phyloP scores from a whole-genome alignment of 2,329 filamentous ascomycete species.

The Colletotrichum euphorbiae region DNA sequence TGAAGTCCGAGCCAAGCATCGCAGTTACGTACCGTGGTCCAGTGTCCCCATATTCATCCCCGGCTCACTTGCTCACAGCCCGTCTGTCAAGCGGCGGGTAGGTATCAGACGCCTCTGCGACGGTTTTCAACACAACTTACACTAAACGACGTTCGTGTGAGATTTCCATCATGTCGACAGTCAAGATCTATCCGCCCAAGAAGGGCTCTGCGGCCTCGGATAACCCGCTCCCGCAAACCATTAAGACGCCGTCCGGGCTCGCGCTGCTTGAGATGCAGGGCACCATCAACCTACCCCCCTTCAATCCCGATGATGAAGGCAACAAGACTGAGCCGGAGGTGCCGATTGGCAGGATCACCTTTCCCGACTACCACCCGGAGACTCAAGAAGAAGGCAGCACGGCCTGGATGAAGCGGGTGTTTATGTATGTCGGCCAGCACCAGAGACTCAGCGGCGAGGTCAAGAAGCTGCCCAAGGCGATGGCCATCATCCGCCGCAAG shows the following conservation, averaged over 20 bases:
- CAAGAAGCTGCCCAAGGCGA: slow-evolving; percentile 82
- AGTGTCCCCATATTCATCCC: background rate
- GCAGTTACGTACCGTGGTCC: background rate
- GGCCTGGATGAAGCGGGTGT: slow-evolving; percentile 90
- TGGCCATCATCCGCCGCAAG: slow-evolving; percentile 80
- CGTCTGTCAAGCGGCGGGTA: background rate
- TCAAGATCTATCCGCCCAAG: slow-evolving; percentile 55
- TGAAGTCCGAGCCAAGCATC: background rate
- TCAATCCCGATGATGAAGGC: slow-evolving; percentile 48
- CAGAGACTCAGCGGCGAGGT: slow-evolving; percentile 91
- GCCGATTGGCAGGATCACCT: slow-evolving; percentile 78
- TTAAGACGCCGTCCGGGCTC: slow-evolving; percentile 89
- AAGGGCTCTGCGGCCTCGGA: slow-evolving; percentile 39
- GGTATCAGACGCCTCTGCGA: background rate
- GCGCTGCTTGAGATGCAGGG: slow-evolving; percentile 94
- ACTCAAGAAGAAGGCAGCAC: slow-evolving; percentile 62
- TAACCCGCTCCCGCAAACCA: slow-evolving; percentile 79
- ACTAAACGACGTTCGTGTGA: background rate
- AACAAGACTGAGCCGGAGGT: slow-evolving; percentile 48
- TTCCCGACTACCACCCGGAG: slow-evolving; percentile 77
- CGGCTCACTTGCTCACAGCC: background rate
- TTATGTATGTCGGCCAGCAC: slow-evolving; percentile 88
- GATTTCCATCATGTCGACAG: slow-evolving; percentile 49
- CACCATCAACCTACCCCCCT: slow-evolving; percentile 79
- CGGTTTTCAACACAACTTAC: background rate